Evolutionary conservation across 441 rosid species (phyloP).

Genomic region (Hypseocharis bilobata): DNA sequence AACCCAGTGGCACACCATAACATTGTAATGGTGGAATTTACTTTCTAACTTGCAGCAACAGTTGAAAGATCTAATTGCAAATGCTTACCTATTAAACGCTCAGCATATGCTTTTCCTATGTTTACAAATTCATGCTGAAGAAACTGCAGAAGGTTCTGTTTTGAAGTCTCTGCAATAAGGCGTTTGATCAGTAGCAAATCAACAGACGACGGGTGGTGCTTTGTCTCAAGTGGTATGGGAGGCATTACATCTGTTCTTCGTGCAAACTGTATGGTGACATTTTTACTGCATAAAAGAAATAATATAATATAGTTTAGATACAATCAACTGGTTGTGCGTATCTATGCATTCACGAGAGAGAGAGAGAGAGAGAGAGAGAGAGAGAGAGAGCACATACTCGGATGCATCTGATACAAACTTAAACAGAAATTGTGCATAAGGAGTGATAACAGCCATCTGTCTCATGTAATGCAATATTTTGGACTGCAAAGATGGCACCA

Average conservation of each 20-base stretch:
- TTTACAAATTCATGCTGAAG: constrained; percentile 92
- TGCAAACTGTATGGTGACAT: constrained; percentile 68
- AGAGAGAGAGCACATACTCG: constrained; percentile 52
- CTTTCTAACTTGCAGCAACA: constrained; percentile 11
- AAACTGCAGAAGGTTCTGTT: constrained; percentile 73
- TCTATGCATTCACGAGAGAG: constrained; percentile 3
- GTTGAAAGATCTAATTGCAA: constrained; percentile 5
- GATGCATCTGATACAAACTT: constrained; percentile 66
- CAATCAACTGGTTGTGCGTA: constrained; percentile 14
- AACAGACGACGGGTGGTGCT: constrained; percentile 94
- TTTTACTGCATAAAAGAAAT: constrained; percentile 48
- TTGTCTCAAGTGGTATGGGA: constrained; percentile 86
- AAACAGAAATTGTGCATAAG: constrained; percentile 83
- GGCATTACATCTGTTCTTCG: constrained; percentile 96
- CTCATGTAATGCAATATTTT: constrained; percentile 96
- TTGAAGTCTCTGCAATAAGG: constrained; percentile 80
- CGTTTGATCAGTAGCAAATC: constrained; percentile 88
- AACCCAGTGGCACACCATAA: background rate
- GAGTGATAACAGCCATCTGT: constrained; percentile 98
- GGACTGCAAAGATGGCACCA: constrained; percentile 46
- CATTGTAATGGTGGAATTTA: background rate
- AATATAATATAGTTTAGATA: constrained; percentile 9
- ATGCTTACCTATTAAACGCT: constrained; percentile 67
- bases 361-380: constrained; percentile 30
- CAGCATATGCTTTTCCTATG: constrained; percentile 69